Conservation (phyloP, 768 basidiomycete species). For the Lactifluus volemus region DNA sequence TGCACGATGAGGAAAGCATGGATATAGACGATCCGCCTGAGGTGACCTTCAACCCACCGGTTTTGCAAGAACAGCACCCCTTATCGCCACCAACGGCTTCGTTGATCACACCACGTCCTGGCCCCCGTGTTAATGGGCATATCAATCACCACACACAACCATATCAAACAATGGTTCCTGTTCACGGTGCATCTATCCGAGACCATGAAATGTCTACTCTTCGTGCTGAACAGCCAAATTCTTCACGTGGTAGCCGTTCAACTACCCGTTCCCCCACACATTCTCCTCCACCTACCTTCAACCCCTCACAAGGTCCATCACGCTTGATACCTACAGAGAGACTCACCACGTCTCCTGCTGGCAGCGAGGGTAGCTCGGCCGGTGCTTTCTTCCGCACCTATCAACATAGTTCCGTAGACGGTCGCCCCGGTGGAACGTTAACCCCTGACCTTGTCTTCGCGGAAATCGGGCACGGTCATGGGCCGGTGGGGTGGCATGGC, state of each 20-base stretch:
- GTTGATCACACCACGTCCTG: neutral
- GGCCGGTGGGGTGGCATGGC: slow-evolving; percentile 23
- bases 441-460: slow-evolving; percentile 70
- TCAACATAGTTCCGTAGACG: slow-evolving; percentile 25
- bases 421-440: slow-evolving; percentile 39
- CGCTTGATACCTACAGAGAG: slow-evolving; percentile 38
- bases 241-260: slow-evolving; percentile 25
- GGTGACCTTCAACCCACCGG: slow-evolving; percentile 22
- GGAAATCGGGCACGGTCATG: slow-evolving; percentile 69
- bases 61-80: slow-evolving; percentile 1
- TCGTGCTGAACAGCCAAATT: slow-evolving; percentile 22
- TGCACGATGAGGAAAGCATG: slow-evolving; percentile 27
- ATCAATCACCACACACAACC: neutral
- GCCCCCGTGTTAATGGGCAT: slow-evolving; percentile 11
- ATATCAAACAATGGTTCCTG: neutral
- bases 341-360: slow-evolving; percentile 44
- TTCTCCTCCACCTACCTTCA: slow-evolving; percentile 23
- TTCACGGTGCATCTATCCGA: slow-evolving; percentile 27
- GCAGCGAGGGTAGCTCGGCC: slow-evolving; percentile 49
- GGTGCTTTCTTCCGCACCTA: slow-evolving; percentile 55
- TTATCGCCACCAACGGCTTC: neutral
- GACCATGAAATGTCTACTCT: slow-evolving; percentile 30
- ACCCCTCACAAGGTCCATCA: slow-evolving; percentile 30
- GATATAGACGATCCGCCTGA: slow-evolving; percentile 25
- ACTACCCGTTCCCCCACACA: slow-evolving; percentile 17